Conservation (phyloP, 352 stramenopile species). For the Pythium oligandrum region DNA sequence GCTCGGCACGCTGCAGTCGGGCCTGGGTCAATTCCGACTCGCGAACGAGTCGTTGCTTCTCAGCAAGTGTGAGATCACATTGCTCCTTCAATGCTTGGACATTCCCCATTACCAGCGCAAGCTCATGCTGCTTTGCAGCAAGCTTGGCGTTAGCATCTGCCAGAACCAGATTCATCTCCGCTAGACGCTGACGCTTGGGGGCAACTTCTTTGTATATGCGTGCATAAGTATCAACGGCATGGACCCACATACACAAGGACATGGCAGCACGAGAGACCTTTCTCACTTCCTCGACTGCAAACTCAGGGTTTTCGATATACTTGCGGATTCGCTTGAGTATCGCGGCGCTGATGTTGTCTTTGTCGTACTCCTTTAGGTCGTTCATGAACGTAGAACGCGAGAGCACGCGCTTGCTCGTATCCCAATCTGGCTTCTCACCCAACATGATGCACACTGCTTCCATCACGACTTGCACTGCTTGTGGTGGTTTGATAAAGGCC, state of each 20-base stretch:
- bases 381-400: conserved; percentile 69
- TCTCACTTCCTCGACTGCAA: conserved; percentile 77
- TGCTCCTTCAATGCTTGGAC: conserved; percentile 52
- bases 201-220: conserved; percentile 69
- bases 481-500: conserved; percentile 78
- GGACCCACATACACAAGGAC: conserved; percentile 88
- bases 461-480: conserved; percentile 84
- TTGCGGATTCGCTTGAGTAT: conserved; percentile 75
- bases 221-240: conserved; percentile 79
- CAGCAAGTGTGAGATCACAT: conserved; percentile 49
- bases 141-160: conserved; percentile 69
- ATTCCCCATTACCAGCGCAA: conserved; percentile 46
- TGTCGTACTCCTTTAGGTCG: conserved; percentile 86
- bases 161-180: conserved; percentile 73
- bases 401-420: conserved; percentile 77
- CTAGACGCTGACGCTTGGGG: conserved; percentile 64
- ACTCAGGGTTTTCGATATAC: conserved; percentile 83
- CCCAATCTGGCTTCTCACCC: conserved; percentile 79
- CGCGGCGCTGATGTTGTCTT: conserved; percentile 55
- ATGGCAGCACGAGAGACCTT: conserved; percentile 77
- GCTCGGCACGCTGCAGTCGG: conserved; percentile 49
- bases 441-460: conserved; percentile 87
- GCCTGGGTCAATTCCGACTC: conserved; percentile 58
- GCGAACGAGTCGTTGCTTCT: conserved; percentile 64
- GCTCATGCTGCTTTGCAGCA: conserved; percentile 58